Evolutionary conservation across 2,329 filamentous ascomycete genomes (phyloP), one percentile per base, ranked within the genome.

Genomic region (Penicillium polonicum): DNA sequence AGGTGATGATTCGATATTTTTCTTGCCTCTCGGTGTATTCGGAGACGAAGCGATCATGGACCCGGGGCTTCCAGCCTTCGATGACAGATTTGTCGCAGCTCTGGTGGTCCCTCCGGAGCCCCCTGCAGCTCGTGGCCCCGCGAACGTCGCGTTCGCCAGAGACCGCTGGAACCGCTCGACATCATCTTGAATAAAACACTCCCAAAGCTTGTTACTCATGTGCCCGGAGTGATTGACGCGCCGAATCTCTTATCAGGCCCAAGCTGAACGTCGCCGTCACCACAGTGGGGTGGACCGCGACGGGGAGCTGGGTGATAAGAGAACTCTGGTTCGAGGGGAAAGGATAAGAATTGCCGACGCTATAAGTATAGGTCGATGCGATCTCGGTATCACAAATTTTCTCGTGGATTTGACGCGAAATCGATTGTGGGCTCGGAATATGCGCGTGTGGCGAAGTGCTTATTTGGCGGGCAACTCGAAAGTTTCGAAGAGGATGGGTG

Each of bases 201-300:
- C 92, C 93, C 93, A 97, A 77, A 99, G 87, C 85, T 89, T 85
- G 82, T 92, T 89, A 88, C 91, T 97, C 93, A 97, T 94, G 86
- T 86, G 86, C 79, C 74, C 76, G 68, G 66, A 70, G 58, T 69
- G 67, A 53, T 72, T 53, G 64, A 54, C 46, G 63, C 64, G 66
- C 68, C 66, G 70, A 72, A 74, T 65, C 68, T 74, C 79, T 78
- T 75, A 72, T 74, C 76, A 77, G 79, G 80, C 85, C 82, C 78
- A 79, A 82, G 79, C 76, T 76, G 73, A 88, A 88, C 91, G 91
- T 95, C 88, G 90, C 91, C 90, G 87, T 91, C 88, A 88, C 86
- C 89, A 88, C 89, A 88, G 88, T 88, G 83, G 88, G 50, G 50
- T 36, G 50, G 56, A 92, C 91, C 89, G 91, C 91, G 72, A 94